These are phyloP conservation scores for Paramyrothecium roridum DNA, from an alignment of 2,329 filamentous ascomycete genomes.

Conservation along the genomic window DNA sequence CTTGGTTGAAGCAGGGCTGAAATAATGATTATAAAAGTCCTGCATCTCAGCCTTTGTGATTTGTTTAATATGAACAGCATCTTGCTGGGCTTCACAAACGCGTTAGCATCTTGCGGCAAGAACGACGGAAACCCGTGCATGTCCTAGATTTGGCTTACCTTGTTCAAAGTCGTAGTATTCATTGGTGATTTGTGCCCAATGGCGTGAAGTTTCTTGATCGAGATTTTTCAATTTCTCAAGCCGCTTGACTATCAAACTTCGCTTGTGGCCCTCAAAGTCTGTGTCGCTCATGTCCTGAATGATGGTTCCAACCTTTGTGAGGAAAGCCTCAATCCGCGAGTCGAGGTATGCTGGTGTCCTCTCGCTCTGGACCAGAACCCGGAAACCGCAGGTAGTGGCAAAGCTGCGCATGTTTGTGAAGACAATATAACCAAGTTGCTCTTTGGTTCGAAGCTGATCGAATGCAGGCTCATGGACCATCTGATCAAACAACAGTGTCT, in stretches of 20 bases:
- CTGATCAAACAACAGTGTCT: conserved; percentile 78
- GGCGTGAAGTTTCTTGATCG: conserved; percentile 74
- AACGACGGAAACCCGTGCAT: not conserved
- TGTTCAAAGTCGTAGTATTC: conserved; percentile 90
- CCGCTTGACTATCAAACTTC: conserved; percentile 80
- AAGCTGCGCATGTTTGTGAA: conserved; percentile 74
- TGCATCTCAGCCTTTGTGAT: conserved; percentile 79
- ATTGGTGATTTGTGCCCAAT: conserved; percentile 81
- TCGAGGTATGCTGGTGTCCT: conserved; percentile 81
- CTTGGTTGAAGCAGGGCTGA: conserved; percentile 68
- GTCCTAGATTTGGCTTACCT: conserved; percentile 48
- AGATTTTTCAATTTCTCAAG: conserved; percentile 93
- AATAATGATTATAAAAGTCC: conserved; percentile 72
- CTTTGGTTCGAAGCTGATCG: conserved; percentile 91
- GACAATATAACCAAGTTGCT: conserved; percentile 95
- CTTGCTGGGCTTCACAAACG: conserved; percentile 58
- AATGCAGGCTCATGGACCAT: conserved; percentile 92
- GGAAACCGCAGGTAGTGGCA: conserved; percentile 77
- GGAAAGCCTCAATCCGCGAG: conserved; percentile 80
- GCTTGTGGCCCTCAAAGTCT: conserved; percentile 89
- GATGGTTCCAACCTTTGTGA: conserved; percentile 62
- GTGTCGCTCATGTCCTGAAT: conserved; percentile 74
- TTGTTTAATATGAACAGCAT: conserved; percentile 70
- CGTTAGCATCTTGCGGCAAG: not conserved
- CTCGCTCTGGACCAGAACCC: conserved; percentile 92